These are phyloP conservation scores for Petunia axillaris DNA, from an alignment of 257 asterid genomes.

Conservation along the genomic window DNA sequence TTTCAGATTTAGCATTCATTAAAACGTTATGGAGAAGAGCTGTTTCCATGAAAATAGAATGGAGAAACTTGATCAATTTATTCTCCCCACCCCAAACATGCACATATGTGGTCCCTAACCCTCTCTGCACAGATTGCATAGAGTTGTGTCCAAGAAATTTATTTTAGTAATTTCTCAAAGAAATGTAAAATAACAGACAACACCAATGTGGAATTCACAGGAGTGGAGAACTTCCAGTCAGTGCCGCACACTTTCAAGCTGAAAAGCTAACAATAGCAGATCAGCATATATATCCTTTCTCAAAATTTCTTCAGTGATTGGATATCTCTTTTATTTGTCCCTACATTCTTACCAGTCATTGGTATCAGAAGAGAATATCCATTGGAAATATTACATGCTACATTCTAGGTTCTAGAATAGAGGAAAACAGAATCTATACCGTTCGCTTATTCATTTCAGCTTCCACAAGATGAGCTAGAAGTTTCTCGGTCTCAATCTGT, in stretches of 20 bases:
- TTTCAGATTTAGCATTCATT: background rate
- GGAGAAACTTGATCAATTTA: background rate
- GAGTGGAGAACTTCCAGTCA: background rate
- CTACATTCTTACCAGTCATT: background rate
- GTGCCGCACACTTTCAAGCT: background rate
- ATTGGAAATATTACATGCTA: background rate
- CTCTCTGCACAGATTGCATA: background rate
- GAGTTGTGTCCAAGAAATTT: background rate
- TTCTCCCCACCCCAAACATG: slow-evolving; percentile 13
- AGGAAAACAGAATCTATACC: slow-evolving; percentile 44
- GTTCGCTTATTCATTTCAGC: slow-evolving; percentile 81
- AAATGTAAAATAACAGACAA: slow-evolving; percentile 2
- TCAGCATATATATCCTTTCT: background rate
- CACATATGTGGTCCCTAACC: background rate
- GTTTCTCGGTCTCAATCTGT: slow-evolving; percentile 98
- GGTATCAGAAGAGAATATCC: background rate
- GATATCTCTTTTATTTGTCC: background rate
- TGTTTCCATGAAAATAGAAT: background rate
- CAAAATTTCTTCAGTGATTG: slow-evolving; percentile 14
- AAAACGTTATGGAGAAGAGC: background rate
- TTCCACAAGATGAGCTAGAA: slow-evolving; percentile 95
- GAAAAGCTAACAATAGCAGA: background rate
- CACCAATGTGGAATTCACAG: background rate
- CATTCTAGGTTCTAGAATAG: background rate
- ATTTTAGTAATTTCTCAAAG: slow-evolving; percentile 3